These are phyloP conservation scores for Trypanosomatidae sp. DNA, from an alignment of 208 protist species.

Conservation along the genomic window DNA sequence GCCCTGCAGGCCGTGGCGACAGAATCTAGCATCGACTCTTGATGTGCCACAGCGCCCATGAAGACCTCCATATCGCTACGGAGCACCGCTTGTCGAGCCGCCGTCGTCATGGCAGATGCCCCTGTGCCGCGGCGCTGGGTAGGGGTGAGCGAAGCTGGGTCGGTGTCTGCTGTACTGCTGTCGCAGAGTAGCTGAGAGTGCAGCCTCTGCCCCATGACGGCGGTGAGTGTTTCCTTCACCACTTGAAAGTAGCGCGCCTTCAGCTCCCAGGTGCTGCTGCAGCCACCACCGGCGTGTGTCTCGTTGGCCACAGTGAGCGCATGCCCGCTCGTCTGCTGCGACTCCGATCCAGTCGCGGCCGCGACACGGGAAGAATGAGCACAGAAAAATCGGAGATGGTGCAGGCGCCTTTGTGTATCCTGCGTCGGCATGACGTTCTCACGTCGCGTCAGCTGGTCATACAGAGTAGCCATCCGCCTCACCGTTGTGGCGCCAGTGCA, in stretches of 20 bases:
- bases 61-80: slow-evolving; percentile 4
- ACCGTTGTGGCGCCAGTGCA: background rate
- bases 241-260: slow-evolving; percentile 19
- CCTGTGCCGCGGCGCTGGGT: background rate
- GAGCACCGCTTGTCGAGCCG: slow-evolving; percentile 9
- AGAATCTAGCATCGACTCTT: slow-evolving; percentile 10
- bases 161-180: background rate
- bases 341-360: background rate
- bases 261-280: background rate
- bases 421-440: background rate
- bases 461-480: background rate
- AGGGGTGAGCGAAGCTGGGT: background rate
- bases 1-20: background rate
- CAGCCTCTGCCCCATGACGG: slow-evolving; percentile 6
- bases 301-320: background rate
- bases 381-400: slow-evolving; percentile 6
- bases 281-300: background rate
- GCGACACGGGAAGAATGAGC: background rate
- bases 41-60: slow-evolving; percentile 5
- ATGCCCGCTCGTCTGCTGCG: background rate
- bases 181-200: slow-evolving; percentile 7
- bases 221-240: slow-evolving; percentile 28
- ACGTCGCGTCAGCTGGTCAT: background rate
- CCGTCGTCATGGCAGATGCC: background rate
- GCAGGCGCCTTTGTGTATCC: background rate